Base-by-base conservation (phyloP, 257 asterid genomes). In the Nicotiana attenuata region DNA sequence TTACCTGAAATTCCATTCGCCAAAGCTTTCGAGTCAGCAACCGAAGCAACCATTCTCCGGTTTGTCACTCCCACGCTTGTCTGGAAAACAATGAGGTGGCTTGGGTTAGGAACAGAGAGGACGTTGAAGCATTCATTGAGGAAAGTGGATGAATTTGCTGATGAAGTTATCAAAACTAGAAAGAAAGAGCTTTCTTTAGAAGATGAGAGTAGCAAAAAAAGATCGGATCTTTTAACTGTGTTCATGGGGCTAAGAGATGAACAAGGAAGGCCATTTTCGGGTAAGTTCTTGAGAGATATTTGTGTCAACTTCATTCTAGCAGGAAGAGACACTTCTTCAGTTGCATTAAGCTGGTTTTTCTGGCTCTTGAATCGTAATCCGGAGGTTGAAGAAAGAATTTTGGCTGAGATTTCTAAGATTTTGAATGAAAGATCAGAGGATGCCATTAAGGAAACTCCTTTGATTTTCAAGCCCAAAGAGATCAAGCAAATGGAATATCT, bases 311-410 rank as follows among this genome's bases (percentile, higher is more conserved):
- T 96, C 81, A 96, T 96, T 17, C 73, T 96, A 78, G 99, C 99
- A 1, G 99, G 99, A 66, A 88, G 99, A 85, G 99, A 96, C 88
- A 96, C 99, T 71, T 95, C 99, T 6, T 95, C 99, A 19, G 99
- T 95, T 57, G 99, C 99, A 26, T 84, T 95, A 2, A 92, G 97
- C 88, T 93, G 99, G 99, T 96, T 96, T 77, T 96, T 96, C 91
- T 96, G 99, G 99, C 86, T 96, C 65, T 81, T 94, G 61, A 63
- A 83, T 66, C 47, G 22, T 77, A 87, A 91, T 85, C 92, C 93
- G 8, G 90, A 83, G 81, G 98, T 92, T 41, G 99, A 92, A 86
- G 93, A 86, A 77, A 92, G 82, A 86, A 92, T 96, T 26, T 24
- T 96, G 77, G 89, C 80, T 59, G 99, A 94, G 87, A 88, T 94